Conservation (phyloP, 257 asterid genomes). For the Datura wrightii region DNA sequence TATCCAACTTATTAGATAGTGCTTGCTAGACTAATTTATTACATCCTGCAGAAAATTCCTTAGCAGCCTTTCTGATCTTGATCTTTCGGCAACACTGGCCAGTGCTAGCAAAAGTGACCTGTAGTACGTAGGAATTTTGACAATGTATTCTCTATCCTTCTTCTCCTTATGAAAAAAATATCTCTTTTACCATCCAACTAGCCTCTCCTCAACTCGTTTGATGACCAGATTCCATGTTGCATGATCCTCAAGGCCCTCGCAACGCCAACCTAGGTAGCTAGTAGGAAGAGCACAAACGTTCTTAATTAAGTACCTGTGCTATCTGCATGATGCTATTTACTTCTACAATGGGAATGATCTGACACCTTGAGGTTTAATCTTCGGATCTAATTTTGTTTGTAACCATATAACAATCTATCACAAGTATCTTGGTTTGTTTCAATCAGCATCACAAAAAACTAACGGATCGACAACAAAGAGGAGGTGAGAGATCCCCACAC, state of each 20-base stretch:
- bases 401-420: not conserved
- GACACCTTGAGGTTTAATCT: not conserved
- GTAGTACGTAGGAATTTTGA: not conserved
- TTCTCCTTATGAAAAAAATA: not conserved
- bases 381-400: not conserved
- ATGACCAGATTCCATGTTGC: not conserved
- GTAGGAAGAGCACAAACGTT: not conserved
- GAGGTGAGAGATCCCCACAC: not conserved
- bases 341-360: not conserved
- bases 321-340: not conserved
- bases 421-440: not conserved
- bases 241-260: not conserved
- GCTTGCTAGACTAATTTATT: not conserved
- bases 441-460: not conserved
- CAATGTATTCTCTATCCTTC: not conserved
- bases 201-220: not conserved
- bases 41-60: not conserved
- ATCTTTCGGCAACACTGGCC: not conserved
- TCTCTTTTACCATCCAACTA: not conserved
- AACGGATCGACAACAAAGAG: not conserved
- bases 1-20: not conserved
- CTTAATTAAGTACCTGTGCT: not conserved
- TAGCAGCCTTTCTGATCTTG: not conserved
- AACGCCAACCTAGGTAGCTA: not conserved
- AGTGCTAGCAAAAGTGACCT: not conserved